Base-by-base conservation (phyloP, 495 filamentous ascomycete species). In the Cercophora newfieldiana region DNA sequence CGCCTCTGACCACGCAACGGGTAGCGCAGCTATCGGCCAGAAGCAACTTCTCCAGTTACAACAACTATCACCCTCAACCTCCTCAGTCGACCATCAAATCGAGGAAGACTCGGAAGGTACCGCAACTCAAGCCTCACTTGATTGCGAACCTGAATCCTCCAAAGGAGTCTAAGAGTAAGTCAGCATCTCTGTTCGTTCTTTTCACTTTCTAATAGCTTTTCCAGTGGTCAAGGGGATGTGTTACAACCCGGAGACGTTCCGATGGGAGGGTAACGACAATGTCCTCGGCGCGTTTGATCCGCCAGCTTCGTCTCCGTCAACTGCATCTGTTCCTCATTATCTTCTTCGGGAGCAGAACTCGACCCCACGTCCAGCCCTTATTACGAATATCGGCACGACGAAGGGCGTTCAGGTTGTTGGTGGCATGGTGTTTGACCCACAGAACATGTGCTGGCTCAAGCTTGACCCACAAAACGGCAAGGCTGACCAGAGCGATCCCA, bases 261-360 rank as follows among this genome's bases (percentile, higher is more conserved):
- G 87, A 28, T 99, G 96, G 95, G 95, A 98, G 79, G 95, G 95
- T 47, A 99, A 99, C 69, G 95, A 98, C 73, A 93, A 92, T 61
- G 86, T 85, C 16, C 79, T 97, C 22, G 82, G 81, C 48, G 86
- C 87, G 12, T 98, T 98, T 74, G 91, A 95, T 29, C 72, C 77
- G 4, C 78, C 78, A 67, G 82, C 69, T 7, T 81, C 77, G 55
- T 82, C 83, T 1, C 82, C 82, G 10, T 82, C 80, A 1, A 79
- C 74, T 5, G 66, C 79, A 12, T 79, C 85, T 16, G 61, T 82
- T 16, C 78, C 81, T 31, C 72, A 79, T 19, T 72, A 86, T 69
- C 68, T 83, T 74, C 60, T 83, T 51, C 82, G 81, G 33, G 83
- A 82, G 49, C 83, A 84, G 65, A 81, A 72, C 24, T 78, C 85